Percentiles rank a stretch among this genome's conserved stretches.
These are phyloP conservation scores for Fusarium pseudocircinatum DNA, from an alignment of 2,329 filamentous ascomycete genomes.

Conservation along the genomic window DNA sequence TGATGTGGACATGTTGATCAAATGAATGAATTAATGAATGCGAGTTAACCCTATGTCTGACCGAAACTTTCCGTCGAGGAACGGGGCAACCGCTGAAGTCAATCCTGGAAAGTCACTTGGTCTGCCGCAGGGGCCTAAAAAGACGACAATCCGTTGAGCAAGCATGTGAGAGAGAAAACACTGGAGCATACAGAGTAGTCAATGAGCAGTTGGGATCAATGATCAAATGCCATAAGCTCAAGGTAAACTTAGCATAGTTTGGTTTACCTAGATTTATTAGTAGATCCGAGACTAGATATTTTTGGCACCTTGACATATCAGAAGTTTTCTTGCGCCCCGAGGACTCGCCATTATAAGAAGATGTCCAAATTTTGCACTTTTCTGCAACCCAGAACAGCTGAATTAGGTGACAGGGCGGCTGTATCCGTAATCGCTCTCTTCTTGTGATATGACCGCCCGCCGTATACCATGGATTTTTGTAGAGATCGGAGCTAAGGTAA, in stretches of 20 bases:
- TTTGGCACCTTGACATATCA: neutral
- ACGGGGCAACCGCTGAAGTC: constrained; percentile 5
- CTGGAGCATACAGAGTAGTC: neutral
- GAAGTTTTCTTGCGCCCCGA: neutral
- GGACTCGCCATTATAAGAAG: neutral
- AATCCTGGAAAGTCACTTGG: neutral
- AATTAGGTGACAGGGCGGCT: neutral
- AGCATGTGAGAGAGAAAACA: neutral
- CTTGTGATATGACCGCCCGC: neutral
- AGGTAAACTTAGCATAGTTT: neutral
- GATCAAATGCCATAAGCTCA: neutral
- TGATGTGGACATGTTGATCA: neutral
- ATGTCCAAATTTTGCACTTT: neutral
- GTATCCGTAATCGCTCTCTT: neutral
- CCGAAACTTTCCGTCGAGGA: neutral
- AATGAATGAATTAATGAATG: neutral
- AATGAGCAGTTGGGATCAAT: neutral
- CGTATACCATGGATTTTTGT: neutral
- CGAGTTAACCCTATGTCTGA: neutral
- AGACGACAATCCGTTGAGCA: neutral
- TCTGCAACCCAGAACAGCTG: neutral
- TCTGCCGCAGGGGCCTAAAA: neutral
- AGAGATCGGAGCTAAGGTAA: neutral
- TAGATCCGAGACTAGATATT: neutral
- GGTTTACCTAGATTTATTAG: neutral